Conservation (phyloP, 768 basidiomycete genomes). For the Phlebiopsis flavidoalba region DNA sequence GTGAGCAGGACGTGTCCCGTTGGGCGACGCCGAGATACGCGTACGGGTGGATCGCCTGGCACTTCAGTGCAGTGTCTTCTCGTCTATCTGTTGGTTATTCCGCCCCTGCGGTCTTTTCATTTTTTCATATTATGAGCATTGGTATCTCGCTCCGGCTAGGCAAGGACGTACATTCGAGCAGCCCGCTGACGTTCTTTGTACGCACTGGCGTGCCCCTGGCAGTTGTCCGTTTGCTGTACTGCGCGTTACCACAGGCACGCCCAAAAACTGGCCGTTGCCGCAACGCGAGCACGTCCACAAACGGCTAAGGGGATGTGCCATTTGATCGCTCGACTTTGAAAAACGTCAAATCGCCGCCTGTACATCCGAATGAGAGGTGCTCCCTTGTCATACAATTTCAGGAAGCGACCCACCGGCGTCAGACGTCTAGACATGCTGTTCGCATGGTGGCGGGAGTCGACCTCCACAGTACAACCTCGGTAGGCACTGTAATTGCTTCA, state of each 20-base stretch:
- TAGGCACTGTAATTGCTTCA: slow-evolving; percentile 73
- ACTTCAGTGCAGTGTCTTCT: slow-evolving; percentile 50
- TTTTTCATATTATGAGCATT: neutral
- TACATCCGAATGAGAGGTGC: neutral
- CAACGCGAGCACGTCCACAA: slow-evolving; percentile 63
- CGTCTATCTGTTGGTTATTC: slow-evolving; percentile 49
- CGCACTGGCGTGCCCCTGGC: slow-evolving; percentile 60
- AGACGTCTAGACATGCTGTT: slow-evolving; percentile 59
- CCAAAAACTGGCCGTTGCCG: slow-evolving; percentile 83
- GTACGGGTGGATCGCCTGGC: slow-evolving; percentile 57
- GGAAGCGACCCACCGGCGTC: slow-evolving; percentile 48
- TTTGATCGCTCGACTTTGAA: slow-evolving; percentile 63
- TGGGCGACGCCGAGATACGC: slow-evolving; percentile 64
- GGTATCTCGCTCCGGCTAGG: neutral
- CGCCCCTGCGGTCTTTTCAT: neutral
- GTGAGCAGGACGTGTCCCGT: slow-evolving; percentile 71
- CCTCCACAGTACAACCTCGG: slow-evolving; percentile 75
- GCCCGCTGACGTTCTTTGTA: slow-evolving; percentile 75
- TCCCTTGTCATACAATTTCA: too few species aligned
- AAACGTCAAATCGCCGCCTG: slow-evolving; percentile 73
- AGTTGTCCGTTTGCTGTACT: slow-evolving; percentile 69
- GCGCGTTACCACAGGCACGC: slow-evolving; percentile 65
- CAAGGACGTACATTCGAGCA: slow-evolving; percentile 73
- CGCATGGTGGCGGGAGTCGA: slow-evolving; percentile 42
- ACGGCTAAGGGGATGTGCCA: slow-evolving; percentile 27